Base-by-base conservation (phyloP, 2,329 filamentous ascomycete species). In the Sporothrix brasiliensis region DNA sequence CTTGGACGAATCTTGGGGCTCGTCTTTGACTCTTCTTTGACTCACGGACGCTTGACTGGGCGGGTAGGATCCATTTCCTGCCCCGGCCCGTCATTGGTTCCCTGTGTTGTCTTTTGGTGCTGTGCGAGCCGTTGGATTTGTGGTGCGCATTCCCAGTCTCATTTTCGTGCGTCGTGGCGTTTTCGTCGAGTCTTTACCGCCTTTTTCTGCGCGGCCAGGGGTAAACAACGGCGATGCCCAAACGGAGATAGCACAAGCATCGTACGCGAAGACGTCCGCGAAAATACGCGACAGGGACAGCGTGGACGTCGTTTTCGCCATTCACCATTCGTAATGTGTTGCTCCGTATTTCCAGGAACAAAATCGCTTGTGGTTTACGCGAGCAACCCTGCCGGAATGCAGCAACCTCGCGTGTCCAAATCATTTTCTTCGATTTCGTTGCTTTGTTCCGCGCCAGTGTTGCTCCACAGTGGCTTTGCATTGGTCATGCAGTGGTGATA, bases 241-340 rank as follows among this genome's bases (percentile, higher is more conserved):
- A 61, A 30, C 27, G 34, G 58, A 61, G 58, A 61, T 47, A 47
- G 11, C 39, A 58, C 41, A 39, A 58, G 16, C 11, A 44, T 6
- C 4, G 30, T 34, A 34, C 34, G 34, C 34, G 34, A 34, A 5
- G 34, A 44, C 11, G 11, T 4, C 41, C 4, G 11, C 11, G 9
- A 44, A 65, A n/a, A 65, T 49, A 65, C 61, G 41, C 61, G 61
- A 30, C 61, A 56, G 30, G 24, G 54, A n/a, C 30, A 13, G 41
- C 16, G 27, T 44, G 41, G 41, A 44, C 41, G 41, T 44, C 41
- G 34, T 54, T 54, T 13, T 27, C 52, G 52, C 34, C 34, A 34
- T 34, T 14, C 21, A 21, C 21, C 24, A 24, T 24, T 24, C 24
- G 24, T 14, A 21, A 5, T n/a, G 21, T 2, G 21, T 24, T 54